Evolutionary conservation across 129 eudicot genomes (phyloP).

Genomic region (Daucus carota): DNA sequence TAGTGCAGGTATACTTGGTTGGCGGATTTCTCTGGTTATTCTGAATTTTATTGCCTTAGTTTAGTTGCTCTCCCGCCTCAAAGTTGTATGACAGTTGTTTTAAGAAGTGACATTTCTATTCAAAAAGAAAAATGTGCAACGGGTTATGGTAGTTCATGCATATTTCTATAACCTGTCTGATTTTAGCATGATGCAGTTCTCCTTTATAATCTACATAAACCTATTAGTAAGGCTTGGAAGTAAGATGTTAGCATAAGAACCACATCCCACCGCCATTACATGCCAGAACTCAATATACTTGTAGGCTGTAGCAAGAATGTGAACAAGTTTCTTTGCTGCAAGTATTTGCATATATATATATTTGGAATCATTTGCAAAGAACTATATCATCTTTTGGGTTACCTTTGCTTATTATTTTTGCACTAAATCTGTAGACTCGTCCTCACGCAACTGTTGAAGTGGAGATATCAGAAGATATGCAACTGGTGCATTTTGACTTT

Average conservation of each 20-base stretch:
- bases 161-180: not conserved
- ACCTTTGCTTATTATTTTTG: conserved; percentile 1
- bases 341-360: not conserved
- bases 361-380: not conserved
- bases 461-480: conserved; percentile 95
- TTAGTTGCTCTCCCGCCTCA: not conserved
- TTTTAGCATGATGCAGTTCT: not conserved
- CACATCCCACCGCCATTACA: not conserved
- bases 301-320: not conserved
- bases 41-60: not conserved
- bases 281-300: too few relatives aligned
- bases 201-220: not conserved
- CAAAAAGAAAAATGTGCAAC: not conserved
- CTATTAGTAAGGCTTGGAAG: not conserved
- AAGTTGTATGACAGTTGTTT: not conserved
- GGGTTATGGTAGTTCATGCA: not conserved
- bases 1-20: conserved; percentile 60
- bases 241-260: not conserved
- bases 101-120: not conserved
- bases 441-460: conserved; percentile 90
- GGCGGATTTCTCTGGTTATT: not conserved
- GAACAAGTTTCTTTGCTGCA: not conserved
- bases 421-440: conserved; percentile 46
- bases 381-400: not conserved
- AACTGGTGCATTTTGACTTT: conserved; percentile 88